Conservation (phyloP, 306 rosid genomes). For the Lithocarpus polystachyus region DNA sequence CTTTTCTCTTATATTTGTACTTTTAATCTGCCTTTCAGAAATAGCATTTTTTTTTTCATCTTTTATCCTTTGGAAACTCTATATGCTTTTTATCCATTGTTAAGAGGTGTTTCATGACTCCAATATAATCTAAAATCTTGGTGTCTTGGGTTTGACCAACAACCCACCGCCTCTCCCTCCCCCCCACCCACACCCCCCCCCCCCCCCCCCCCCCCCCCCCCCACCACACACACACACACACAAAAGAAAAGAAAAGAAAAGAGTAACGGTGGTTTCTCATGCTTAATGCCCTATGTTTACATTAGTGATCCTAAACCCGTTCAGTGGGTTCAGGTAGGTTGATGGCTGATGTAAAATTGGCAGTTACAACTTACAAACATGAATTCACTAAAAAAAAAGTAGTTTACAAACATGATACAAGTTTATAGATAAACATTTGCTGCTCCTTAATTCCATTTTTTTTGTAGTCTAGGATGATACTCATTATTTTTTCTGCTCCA, state of each 20-base stretch:
- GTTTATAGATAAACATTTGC: too few species aligned
- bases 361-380: neutral
- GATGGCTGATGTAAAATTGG: neutral
- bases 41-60: neutral
- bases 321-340: neutral
- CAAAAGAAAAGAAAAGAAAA: too few species aligned
- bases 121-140: neutral
- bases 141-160: too few species aligned
- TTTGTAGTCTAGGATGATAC: too few species aligned
- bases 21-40: neutral
- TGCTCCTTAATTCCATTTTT: too few species aligned
- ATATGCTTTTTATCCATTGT: neutral
- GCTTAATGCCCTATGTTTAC: neutral
- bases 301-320: neutral
- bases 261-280: neutral
- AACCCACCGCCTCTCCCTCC: too few species aligned
- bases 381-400: neutral
- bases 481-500: too few species aligned
- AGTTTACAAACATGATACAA: too few species aligned
- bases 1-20: neutral
- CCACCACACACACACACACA: too few species aligned
- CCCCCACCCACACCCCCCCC: too few species aligned
- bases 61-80: neutral
- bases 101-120: neutral
- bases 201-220: too few species aligned